phyloP scores from a whole-genome alignment of 2,329 filamentous ascomycete species.

The Neurospora crassa region DNA sequence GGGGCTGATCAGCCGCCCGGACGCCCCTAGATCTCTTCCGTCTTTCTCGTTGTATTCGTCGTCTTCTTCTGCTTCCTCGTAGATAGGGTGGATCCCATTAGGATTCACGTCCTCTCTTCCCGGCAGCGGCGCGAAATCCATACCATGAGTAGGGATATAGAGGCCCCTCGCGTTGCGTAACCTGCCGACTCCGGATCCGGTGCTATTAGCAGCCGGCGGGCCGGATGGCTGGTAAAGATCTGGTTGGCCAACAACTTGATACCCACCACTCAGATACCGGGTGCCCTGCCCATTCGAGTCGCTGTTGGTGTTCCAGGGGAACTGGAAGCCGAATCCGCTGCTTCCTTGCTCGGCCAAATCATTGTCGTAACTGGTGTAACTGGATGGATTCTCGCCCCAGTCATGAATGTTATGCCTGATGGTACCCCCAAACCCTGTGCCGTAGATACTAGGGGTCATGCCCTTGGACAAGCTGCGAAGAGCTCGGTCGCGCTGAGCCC shows the following conservation, averaged over 20 bases:
- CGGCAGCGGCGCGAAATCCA: slow-evolving; percentile 19
- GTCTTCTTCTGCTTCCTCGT: slow-evolving; percentile 49
- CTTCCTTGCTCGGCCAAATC: neutral
- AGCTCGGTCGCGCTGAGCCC: slow-evolving; percentile 31
- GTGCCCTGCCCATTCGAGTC: neutral
- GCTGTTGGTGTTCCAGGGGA: neutral
- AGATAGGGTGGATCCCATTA: slow-evolving; percentile 46
- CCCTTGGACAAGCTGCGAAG: slow-evolving; percentile 42
- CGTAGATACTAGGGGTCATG: slow-evolving; percentile 4
- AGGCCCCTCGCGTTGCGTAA: slow-evolving; percentile 31
- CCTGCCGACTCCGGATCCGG: slow-evolving; percentile 14
- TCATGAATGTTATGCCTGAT: neutral
- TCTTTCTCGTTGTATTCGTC: slow-evolving; percentile 20
- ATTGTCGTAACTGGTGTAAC: neutral
- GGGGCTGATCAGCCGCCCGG: slow-evolving; percentile 13
- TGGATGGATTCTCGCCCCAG: neutral
- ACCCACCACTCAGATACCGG: neutral
- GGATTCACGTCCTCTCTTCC: slow-evolving; percentile 8
- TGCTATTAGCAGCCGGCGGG: neutral
- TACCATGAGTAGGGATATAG: slow-evolving; percentile 25
- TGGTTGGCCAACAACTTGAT: neutral
- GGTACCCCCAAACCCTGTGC: neutral
- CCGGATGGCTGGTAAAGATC: neutral
- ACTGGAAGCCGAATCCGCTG: neutral
- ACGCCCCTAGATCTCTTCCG: slow-evolving; percentile 8